Evolutionary conservation across 352 stramenopile species (phyloP).

Genomic region (Pythium utonaiense): DNA sequence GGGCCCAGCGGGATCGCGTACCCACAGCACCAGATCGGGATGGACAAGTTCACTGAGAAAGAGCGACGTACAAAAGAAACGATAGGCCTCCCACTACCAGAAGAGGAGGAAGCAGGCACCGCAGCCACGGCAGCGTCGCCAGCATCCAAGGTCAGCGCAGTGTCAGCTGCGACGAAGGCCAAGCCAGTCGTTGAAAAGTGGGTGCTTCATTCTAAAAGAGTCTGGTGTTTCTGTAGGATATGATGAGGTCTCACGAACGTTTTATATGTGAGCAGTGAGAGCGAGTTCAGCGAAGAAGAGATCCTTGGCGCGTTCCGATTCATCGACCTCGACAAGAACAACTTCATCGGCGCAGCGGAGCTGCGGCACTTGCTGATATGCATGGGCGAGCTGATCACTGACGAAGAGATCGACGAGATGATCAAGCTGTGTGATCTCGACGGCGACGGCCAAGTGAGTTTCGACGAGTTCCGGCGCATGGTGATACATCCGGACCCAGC

Average conservation of each 20-base stretch:
- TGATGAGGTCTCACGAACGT: not conserved
- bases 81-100: conserved; percentile 18
- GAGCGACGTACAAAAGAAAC: conserved; percentile 73
- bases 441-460: conserved; percentile 91
- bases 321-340: conserved; percentile 93
- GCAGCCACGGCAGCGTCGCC: conserved; percentile 15
- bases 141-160: conserved; percentile 25
- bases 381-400: conserved; percentile 95
- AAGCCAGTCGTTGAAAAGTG: conserved; percentile 30
- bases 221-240: too few species aligned
- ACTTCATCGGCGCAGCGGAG: conserved; percentile 90
- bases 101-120: conserved; percentile 22
- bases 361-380: conserved; percentile 92
- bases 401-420: conserved; percentile 94
- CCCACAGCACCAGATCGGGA: conserved; percentile 86
- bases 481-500: conserved; percentile 89
- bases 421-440: conserved; percentile 91
- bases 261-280: conserved; percentile 25
- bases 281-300: conserved; percentile 91
- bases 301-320: conserved; percentile 90
- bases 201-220: not conserved
- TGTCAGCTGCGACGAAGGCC: conserved; percentile 23
- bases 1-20: conserved; percentile 78
- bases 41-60: conserved; percentile 71
- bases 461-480: conserved; percentile 89